Evolutionary conservation across 192 early-diverging fungal genomes (phyloP), one percentile per base, ranked within the genome.

Genomic region (Phycomyces blakesleeanus): DNA sequence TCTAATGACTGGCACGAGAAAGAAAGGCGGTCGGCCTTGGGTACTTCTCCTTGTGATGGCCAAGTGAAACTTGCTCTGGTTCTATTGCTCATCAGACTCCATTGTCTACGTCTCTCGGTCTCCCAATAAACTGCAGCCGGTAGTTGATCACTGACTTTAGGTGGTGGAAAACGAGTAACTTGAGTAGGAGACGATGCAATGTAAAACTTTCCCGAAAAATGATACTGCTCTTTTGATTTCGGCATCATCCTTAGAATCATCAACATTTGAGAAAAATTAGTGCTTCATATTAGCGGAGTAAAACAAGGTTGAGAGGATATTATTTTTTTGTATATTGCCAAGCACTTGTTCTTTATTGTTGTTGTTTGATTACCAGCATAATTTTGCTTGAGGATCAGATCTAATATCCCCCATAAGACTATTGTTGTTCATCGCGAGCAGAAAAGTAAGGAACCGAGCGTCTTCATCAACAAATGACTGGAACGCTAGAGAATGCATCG

Each of bases 331-430:
- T n/a, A n/a, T n/a, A n/a, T n/a, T n/a, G n/a, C n/a, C n/a, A n/a
- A n/a, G n/a, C n/a, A n/a, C n/a, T n/a, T n/a, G n/a, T n/a, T n/a
- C n/a, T n/a, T n/a, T n/a, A n/a, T n/a, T n/a, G n/a, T n/a, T n/a
- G n/a, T n/a, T n/a, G n/a, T n/a, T n/a, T n/a, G n/a, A n/a, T 66
- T 67, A 89, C 89, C 89, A 91, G 47, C 73, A 75, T 24, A 91
- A 38, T 64, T 84, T 81, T 21, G 86, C 88, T 29, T 71, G 72
- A 40, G 87, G 87, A 50, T 79, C 78, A 16, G 77, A 68, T 64
- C 91, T 89, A 22, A 89, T 77, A 51, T 85, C 89, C 0, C 78
- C 77, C 79, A 91, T 88, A 26, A 91, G 68, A 34, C 83, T 79
- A 47, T 83, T 73, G 75, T 89, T 89, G 25, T 86, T 83, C 34